These are phyloP conservation scores for Trifolium pratense DNA, from an alignment of 306 rosid species.

Conservation along the genomic window DNA sequence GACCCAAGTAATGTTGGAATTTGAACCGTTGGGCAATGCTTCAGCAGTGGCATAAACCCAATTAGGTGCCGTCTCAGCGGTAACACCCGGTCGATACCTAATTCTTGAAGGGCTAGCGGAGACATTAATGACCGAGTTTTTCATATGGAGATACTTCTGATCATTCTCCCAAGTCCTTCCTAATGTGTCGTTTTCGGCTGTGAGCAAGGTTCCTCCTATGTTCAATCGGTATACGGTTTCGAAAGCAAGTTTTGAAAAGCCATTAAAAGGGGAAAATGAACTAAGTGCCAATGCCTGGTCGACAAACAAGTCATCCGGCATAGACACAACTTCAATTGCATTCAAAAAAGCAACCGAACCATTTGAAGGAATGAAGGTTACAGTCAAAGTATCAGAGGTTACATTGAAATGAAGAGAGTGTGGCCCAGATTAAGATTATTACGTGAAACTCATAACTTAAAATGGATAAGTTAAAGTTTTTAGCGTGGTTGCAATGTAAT, in stretches of 20 bases:
- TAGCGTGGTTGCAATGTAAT: too few species aligned
- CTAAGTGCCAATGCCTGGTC: slow-evolving; percentile 75
- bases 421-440: too few species aligned
- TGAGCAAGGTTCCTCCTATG: slow-evolving; percentile 83
- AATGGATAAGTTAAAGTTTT: too few species aligned
- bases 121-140: slow-evolving; percentile 69
- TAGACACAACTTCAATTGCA: slow-evolving; percentile 88
- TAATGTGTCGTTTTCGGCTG: slow-evolving; percentile 79
- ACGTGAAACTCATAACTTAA: too few species aligned
- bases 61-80: slow-evolving; percentile 82
- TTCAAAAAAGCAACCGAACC: slow-evolving; percentile 79
- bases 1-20: slow-evolving; percentile 95
- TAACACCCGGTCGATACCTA: slow-evolving; percentile 58
- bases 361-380: slow-evolving; percentile 73
- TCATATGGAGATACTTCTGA: slow-evolving; percentile 73
- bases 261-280: slow-evolving; percentile 62
- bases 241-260: slow-evolving; percentile 67
- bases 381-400: slow-evolving; percentile 63
- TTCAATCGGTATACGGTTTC: slow-evolving; percentile 87
- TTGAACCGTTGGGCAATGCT: slow-evolving; percentile 68
- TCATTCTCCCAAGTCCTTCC: slow-evolving; percentile 95
- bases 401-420: too few species aligned
- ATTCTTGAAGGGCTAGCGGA: slow-evolving; percentile 63
- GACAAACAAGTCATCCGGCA: slow-evolving; percentile 71
- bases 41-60: slow-evolving; percentile 91